Evolutionary conservation across 305 asterid genomes (phyloP).

Genomic region (Petunia hybrid): DNA sequence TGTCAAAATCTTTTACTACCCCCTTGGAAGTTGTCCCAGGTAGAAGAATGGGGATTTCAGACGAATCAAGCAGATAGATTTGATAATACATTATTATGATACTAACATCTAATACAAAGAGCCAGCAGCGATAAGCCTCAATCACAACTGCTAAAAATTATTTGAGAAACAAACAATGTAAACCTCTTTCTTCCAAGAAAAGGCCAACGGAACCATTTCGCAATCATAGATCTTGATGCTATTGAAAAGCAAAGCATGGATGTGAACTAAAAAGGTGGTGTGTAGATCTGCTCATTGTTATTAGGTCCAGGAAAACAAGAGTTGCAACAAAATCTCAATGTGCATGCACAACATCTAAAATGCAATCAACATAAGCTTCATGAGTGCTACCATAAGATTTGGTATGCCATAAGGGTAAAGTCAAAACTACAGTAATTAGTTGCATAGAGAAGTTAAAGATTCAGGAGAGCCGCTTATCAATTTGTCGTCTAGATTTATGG

Average conservation of each 20-base stretch:
- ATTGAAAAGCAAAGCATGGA: background rate
- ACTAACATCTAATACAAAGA: background rate
- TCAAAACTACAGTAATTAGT: background rate
- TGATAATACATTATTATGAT: background rate
- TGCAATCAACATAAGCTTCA: background rate
- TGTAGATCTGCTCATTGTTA: background rate
- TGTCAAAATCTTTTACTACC: background rate
- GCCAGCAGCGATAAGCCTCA: too few relatives aligned
- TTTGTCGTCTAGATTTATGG: background rate
- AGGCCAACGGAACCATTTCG: background rate
- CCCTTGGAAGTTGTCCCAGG: background rate
- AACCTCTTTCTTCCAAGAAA: background rate
- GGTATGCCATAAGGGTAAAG: background rate
- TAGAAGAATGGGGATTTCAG: background rate
- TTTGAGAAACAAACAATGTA: background rate
- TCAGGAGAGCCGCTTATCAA: background rate
- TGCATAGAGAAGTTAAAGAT: constrained; percentile 1
- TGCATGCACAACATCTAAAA: background rate
- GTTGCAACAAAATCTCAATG: background rate
- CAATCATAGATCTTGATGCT: background rate
- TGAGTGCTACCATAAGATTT: background rate
- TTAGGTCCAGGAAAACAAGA: background rate
- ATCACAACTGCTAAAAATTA: background rate
- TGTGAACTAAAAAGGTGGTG: background rate
- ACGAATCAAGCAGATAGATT: background rate